A percentile compares a stretch with the other conserved stretches of the same genome.
These are phyloP conservation scores for Aspergillus bertholletiae DNA, from an alignment of 495 filamentous ascomycete genomes.

Conservation along the genomic window DNA sequence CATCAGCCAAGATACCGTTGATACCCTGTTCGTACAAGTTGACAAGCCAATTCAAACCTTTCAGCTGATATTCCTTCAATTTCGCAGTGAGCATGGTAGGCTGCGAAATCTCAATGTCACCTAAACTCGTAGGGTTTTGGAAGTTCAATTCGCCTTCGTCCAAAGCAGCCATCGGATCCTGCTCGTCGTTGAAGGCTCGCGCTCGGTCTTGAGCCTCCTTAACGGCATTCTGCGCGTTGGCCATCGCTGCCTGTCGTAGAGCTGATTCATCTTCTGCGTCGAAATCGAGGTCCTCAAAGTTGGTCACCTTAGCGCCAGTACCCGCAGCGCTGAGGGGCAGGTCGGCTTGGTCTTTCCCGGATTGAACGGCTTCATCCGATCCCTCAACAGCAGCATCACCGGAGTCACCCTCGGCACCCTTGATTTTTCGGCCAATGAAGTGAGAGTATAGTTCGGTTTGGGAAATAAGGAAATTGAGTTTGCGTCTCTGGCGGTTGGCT, in stretches of 20 bases:
- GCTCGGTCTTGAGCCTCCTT: slow-evolving; percentile 92
- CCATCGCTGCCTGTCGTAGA: slow-evolving; percentile 79
- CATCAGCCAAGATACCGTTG: slow-evolving; percentile 97
- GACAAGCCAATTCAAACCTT: slow-evolving; percentile 98
- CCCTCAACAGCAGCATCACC: slow-evolving; percentile 67
- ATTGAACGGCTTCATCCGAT: slow-evolving; percentile 40
- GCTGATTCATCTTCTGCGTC: slow-evolving; percentile 88
- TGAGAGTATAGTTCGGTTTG: slow-evolving; percentile 99
- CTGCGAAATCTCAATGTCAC: slow-evolving; percentile 89
- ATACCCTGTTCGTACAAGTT: slow-evolving; percentile 99
- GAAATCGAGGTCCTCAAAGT: slow-evolving; percentile 93
- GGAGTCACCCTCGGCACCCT: slow-evolving; percentile 89
- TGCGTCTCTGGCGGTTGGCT: slow-evolving; percentile 93
- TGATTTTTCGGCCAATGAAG: slow-evolving; percentile 99
- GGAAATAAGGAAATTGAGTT: slow-evolving; percentile 98
- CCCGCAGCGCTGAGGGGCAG: slow-evolving; percentile 57
- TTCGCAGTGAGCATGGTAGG: slow-evolving; percentile 90
- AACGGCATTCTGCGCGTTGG: slow-evolving; percentile 94
- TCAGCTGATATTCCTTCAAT: slow-evolving; percentile 97
- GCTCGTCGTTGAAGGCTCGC: slow-evolving; percentile 77
- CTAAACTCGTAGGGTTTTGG: slow-evolving; percentile 94
- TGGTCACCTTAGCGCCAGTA: slow-evolving; percentile 68
- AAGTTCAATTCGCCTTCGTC: slow-evolving; percentile 97
- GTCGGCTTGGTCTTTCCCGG: slow-evolving; percentile 48
- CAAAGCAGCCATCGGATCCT: slow-evolving; percentile 48